phyloP scores from a whole-genome alignment of 352 stramenopile species.

The Pythium rishiriense region DNA sequence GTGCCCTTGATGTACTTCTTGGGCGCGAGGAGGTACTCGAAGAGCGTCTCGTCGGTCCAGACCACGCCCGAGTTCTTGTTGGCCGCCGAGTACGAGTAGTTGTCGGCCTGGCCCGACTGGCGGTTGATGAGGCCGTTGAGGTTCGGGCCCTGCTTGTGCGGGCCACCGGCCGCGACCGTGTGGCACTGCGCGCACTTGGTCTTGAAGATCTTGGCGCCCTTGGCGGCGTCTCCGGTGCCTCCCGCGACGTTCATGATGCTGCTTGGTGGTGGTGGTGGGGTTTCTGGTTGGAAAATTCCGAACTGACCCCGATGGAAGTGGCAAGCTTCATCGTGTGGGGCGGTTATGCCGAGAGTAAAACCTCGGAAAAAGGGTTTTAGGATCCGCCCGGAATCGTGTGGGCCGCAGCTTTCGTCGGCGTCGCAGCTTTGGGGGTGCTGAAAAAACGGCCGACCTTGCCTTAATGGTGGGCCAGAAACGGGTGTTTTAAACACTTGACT shows the following conservation, averaged over 20 bases:
- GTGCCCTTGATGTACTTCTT: constrained; percentile 99
- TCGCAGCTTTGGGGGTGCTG: neutral
- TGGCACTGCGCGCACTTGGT: constrained; percentile 97
- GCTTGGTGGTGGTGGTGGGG: constrained; percentile 7
- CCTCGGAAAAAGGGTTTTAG: constrained; percentile 23
- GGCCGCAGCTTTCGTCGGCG: constrained; percentile 7
- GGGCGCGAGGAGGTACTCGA: constrained; percentile 98
- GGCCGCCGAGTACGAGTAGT: constrained; percentile 98
- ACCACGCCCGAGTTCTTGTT: constrained; percentile 98
- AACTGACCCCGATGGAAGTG: constrained; percentile 23
- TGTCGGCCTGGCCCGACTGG: constrained; percentile 94
- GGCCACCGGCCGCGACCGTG: constrained; percentile 84
- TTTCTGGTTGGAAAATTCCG: constrained; percentile 32
- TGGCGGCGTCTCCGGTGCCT: constrained; percentile 73
- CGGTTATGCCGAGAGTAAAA: constrained; percentile 14
- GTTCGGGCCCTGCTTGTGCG: constrained; percentile 99
- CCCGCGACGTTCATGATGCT: constrained; percentile 47
- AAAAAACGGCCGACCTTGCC: constrained; percentile 16
- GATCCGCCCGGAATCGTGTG: constrained; percentile 22
- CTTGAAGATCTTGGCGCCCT: constrained; percentile 96
- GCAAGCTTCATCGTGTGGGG: constrained; percentile 9
- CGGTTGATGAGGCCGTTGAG: constrained; percentile 96
- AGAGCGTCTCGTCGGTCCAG: constrained; percentile 97
- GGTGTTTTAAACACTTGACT: constrained; percentile 23
- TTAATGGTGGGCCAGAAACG: neutral